phyloP scores from a whole-genome alignment of 2,329 filamentous ascomycete species.

The Verticillium zaregamsianum region DNA sequence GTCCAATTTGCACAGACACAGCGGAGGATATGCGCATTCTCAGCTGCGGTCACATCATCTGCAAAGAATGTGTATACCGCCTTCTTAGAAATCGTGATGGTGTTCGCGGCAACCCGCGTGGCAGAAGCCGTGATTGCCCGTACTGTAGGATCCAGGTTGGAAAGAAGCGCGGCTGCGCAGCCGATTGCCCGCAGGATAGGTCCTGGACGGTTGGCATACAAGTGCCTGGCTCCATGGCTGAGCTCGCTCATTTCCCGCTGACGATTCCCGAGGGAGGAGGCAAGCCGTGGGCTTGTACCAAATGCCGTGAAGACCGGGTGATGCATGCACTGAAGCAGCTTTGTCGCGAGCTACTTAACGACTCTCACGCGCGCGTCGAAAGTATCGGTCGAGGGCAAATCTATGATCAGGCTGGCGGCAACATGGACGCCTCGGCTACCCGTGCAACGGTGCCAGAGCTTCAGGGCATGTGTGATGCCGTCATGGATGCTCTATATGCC shows the following conservation, averaged over 20 bases:
- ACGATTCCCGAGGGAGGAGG: conserved; percentile 8
- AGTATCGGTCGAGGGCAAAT: background rate
- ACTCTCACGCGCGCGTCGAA: background rate
- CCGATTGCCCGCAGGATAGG: background rate
- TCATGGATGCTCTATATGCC: background rate
- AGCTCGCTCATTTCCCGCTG: conserved; percentile 3
- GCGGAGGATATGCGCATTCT: conserved; percentile 4
- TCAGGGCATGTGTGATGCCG: background rate
- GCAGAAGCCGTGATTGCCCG: conserved; percentile 3
- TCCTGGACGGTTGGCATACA: background rate
- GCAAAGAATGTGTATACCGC: conserved; percentile 4
- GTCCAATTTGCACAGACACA: conserved; percentile 10
- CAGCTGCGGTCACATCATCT: conserved; percentile 11
- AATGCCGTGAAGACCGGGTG: conserved; percentile 6
- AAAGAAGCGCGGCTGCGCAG: conserved; percentile 3
- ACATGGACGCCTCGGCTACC: background rate
- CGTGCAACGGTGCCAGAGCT: conserved; percentile 3
- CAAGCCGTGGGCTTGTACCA: background rate
- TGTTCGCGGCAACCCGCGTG: background rate
- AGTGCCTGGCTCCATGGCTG: conserved; percentile 4
- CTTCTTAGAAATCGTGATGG: conserved; percentile 3
- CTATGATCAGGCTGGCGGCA: background rate
- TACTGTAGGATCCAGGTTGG: conserved; percentile 7
- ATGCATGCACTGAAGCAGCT: background rate
- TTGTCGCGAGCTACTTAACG: background rate